Evolutionary conservation across 1,284 basidiomycete species (phyloP), one percentile per base, ranked within the genome.

Genomic region (Hortiboletus rubellus): DNA sequence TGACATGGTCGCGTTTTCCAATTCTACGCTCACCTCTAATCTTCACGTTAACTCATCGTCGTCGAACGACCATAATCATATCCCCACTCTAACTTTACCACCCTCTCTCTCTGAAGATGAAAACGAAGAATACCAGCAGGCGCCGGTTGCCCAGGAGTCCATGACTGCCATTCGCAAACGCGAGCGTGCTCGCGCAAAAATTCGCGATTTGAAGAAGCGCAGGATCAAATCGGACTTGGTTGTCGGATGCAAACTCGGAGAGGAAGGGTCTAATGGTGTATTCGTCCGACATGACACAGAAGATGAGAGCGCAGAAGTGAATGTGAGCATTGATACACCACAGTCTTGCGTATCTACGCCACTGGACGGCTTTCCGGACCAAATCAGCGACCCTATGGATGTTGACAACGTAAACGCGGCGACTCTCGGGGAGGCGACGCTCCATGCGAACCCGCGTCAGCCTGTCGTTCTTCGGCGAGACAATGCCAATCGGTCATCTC

Each of bases 251-350:
- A 76, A 61, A 2, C 62, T 66, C 1, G 78, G 33, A 59, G 78
- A 60, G 69, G 68, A 53, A 56, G 63, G 55, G 49, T 65, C 58
- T 51, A 61, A 70, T 52, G 77, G 73, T 4, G 81, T 86, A 33
- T 82, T 79, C 60, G 75, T 86, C 36, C 77, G 83, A 27, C 73
- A 76, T 42, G 84, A 87, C 62, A 64, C 79, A 5, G 82, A 78
- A 38, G 85, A 87, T 56, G 84, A 87, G 66, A 85, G 77, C 60
- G 77, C 73, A 43, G 81, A 84, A 45, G 82, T 86, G 12, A 83
- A 87, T 60, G 77, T 86, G 33, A 72, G 64, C 24, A 51, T 64
- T 34, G 61, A 49, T 33, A 64, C 50, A 9, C 51, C 61, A 31
- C 66, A 50, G 22, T 54, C 60, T 46, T 58, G 61, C 46, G 40